Evolutionary conservation across 352 stramenopile genomes (phyloP).

Genomic region (Pythium dissimile): DNA sequence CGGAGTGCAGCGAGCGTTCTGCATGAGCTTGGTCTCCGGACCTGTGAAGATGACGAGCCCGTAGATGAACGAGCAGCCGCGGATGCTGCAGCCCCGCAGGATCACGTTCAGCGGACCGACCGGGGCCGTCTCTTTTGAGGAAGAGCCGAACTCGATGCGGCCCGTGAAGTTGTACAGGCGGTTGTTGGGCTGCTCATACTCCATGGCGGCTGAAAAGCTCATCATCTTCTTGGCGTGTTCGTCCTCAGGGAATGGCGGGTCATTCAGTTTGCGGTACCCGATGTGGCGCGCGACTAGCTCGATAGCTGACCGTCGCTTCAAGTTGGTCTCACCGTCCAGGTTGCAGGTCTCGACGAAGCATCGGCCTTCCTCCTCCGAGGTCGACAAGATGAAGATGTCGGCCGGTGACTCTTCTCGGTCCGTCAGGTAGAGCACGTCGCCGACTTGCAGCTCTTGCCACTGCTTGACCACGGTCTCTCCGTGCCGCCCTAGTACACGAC

Average conservation of each 20-base stretch:
- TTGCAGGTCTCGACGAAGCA: slow-evolving; percentile 94
- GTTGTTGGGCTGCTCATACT: slow-evolving; percentile 81
- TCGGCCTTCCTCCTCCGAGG: slow-evolving; percentile 64
- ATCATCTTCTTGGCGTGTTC: slow-evolving; percentile 38
- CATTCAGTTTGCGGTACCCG: slow-evolving; percentile 57
- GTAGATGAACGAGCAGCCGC: slow-evolving; percentile 53
- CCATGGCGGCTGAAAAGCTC: slow-evolving; percentile 36
- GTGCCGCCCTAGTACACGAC: slow-evolving; percentile 34
- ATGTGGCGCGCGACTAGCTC: slow-evolving; percentile 51
- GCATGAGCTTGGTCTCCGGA: slow-evolving; percentile 85
- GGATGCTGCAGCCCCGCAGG: slow-evolving; percentile 73
- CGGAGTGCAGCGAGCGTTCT: slow-evolving; percentile 59
- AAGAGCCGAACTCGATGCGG: slow-evolving; percentile 30
- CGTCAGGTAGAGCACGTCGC: slow-evolving; percentile 49
- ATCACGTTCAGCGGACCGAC: slow-evolving; percentile 78
- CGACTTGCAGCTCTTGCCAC: slow-evolving; percentile 78
- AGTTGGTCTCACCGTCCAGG: slow-evolving; percentile 93
- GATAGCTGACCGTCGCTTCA: slow-evolving; percentile 80
- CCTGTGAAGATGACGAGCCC: slow-evolving; percentile 90
- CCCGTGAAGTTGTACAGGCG: slow-evolving; percentile 70
- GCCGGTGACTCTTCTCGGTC: slow-evolving; percentile 62
- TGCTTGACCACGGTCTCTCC: slow-evolving; percentile 45
- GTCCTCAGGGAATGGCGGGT: slow-evolving; percentile 33
- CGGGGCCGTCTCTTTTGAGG: slow-evolving; percentile 36
- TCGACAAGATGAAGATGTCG: slow-evolving; percentile 69